Evolutionary conservation across 176 grass and related monocot genomes (phyloP), one percentile per base, ranked within the genome.

Genomic region (Oryza coarctata): DNA sequence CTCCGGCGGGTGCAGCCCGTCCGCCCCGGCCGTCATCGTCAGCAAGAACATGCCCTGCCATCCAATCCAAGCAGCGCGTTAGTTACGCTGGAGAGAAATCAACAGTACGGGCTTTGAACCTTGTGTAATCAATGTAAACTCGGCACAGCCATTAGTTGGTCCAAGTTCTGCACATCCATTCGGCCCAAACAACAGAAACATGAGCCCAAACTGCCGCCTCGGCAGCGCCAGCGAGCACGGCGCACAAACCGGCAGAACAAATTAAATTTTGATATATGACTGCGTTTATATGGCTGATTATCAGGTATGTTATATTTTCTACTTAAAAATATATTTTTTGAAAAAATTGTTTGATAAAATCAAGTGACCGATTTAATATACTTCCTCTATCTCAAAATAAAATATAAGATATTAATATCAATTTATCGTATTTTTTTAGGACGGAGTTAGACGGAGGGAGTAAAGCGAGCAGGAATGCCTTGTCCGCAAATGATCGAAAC

Each of bases 21-120:
- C 68, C 25, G 88, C 82, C 13, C n/a, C 91, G 0, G 94, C 91
- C 0, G 94, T 94, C 25, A 94, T 68, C 14, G 94, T 97, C 34
- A 97, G 88, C 40, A 97, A 44, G 88, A 97, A 89, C 94, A 97
- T 97, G 72, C 94, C 94, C 94, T 97, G 83, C 32, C 32, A 33
- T 33, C 3, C 70, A 5, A 35, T 13, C 1, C 2, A 8, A 4
- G 5, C n/a, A 22, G 5, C 14, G 61, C 34, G 10, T 73, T 9
- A 34, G 12, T 26, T 12, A 41, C 9, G 0, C 15, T 22, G 69
- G 34, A 68, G 36, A 74, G 65, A 84, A 34, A 31, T 30, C 20
- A 0, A 12, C n/a, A 9, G 5, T 18, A 50, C 18, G 47, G 12
- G 15, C 12, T 63, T 75, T 38, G 5, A 76, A 61, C n/a, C 9